A percentile compares a stretch with the other conserved stretches of the same genome.
These are phyloP conservation scores for Macadamia tetraphylla DNA, from an alignment of 164 flowering plant species.

Conservation along the genomic window DNA sequence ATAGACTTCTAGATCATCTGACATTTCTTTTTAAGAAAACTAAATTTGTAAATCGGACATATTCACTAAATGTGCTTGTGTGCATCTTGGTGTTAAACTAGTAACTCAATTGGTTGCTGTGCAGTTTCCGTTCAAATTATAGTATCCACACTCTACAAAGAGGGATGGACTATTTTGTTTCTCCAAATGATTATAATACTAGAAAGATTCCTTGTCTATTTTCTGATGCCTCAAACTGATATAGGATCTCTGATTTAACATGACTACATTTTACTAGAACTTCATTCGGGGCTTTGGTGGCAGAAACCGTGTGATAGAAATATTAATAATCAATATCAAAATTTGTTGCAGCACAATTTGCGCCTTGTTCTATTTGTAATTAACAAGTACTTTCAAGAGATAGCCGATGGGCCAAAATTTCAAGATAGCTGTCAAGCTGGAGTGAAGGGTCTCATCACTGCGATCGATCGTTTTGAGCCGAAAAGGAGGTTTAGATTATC, in stretches of 20 bases:
- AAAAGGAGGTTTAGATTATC: slow-evolving; percentile 67
- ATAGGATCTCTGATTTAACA: neutral
- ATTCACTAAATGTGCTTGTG: neutral
- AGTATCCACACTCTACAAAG: neutral
- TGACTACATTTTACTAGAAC: neutral
- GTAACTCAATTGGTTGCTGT: neutral
- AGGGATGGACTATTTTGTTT: neutral
- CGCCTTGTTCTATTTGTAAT: slow-evolving; percentile 82
- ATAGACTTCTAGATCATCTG: neutral
- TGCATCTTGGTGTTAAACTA: neutral
- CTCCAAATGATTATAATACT: neutral
- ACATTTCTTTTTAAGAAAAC: neutral
- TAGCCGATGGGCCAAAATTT: slow-evolving; percentile 60
- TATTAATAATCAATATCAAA: slow-evolving; percentile 4
- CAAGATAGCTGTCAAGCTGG: slow-evolving; percentile 97
- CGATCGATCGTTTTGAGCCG: slow-evolving; percentile 94
- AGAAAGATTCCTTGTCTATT: neutral
- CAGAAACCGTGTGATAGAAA: neutral
- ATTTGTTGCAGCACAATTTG: slow-evolving; percentile 86
- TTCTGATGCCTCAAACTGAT: neutral
- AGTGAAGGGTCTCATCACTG: slow-evolving; percentile 81
- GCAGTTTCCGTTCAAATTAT: neutral
- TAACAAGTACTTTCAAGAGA: slow-evolving; percentile 87
- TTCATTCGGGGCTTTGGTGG: neutral
- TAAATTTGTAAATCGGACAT: neutral